Base-by-base conservation (phyloP, 1,139 yeast genomes). In the Kluyveromyces marxianus region DNA sequence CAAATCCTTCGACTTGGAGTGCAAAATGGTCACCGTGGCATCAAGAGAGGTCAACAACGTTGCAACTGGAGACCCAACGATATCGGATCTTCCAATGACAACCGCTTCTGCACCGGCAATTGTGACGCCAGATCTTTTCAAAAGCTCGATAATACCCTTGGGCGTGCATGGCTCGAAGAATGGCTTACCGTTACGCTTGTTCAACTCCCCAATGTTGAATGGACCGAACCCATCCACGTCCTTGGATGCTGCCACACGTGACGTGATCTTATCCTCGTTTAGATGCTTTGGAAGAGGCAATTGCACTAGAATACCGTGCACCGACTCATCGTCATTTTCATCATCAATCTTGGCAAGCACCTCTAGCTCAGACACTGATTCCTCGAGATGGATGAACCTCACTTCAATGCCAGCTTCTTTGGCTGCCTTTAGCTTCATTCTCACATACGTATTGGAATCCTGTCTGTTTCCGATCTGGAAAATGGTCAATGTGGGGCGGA, bases 221-320 rank as follows among this genome's bases (percentile, higher is more conserved):
- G 95, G 84, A 44, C 94, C 95, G 61, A 92, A 92, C 1, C 98
- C 99, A 63, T 92, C 99, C 42, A 94, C 97, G 60, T 92, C 99
- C 70, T 92, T 92, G 47, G 74, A 76, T 24, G 89, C 76, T 39
- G 72, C 66, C 30, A 92, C 96, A 25, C 90, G 78, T 54, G 79
- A 77, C 44, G 97, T 90, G 55, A 92, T 74, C 56, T 72, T 75
- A 49, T 81, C 75, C 68, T 90, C 97, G 63, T 87, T 78, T 54
- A 92, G 73, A 58, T 86, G 94, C 7, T 68, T 68, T 26, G 98
- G 98, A 47, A 92, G 70, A 3, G 98, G 98, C 59, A 92, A 75
- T 69, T 92, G 98, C 45, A 92, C 87, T 54, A 92, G 74, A 46
- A 94, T 76, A 48, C 98, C 99, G 60, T 92, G 95, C 42, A 89